Conservation (phyloP, 768 basidiomycete genomes). For the Panaeolus cyanescens region DNA sequence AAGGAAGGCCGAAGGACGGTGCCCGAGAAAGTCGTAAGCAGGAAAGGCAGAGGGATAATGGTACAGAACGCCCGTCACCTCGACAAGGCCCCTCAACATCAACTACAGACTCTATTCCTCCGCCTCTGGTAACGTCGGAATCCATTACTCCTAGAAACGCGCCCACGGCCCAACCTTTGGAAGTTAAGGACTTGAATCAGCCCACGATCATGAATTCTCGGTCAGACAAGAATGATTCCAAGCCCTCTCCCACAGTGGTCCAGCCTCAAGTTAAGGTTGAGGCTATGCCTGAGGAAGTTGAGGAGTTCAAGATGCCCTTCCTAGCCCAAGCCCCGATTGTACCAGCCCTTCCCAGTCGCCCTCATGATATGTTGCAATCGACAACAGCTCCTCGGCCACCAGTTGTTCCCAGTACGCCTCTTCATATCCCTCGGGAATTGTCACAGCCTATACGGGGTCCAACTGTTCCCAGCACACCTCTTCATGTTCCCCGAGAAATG, state of each 20-base stretch:
- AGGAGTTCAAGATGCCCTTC: neutral
- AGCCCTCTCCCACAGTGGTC: neutral
- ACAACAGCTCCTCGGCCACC: neutral
- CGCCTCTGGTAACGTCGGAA: neutral
- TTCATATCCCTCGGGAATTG: neutral
- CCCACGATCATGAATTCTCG: neutral
- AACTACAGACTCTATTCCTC: neutral
- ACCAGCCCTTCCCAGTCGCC: neutral
- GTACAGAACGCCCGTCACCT: neutral
- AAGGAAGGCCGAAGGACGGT: neutral
- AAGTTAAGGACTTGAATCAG: neutral
- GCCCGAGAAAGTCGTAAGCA: neutral
- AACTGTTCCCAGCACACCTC: neutral
- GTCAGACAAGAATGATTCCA: neutral
- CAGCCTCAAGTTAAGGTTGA: neutral
- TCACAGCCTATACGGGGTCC: neutral
- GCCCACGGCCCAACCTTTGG: neutral
- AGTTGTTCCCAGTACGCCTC: neutral
- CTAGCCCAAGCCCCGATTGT: neutral
- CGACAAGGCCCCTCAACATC: neutral
- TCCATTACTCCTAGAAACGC: too few species aligned
- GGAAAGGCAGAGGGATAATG: neutral
- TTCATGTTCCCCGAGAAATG: neutral
- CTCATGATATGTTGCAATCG: neutral
- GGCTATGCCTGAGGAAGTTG: neutral